A percentile compares a stretch with the other conserved stretches of the same genome.
Conservation (phyloP, 2,329 filamentous ascomycete genomes). For the Pseudogymnoascus sp. region DNA sequence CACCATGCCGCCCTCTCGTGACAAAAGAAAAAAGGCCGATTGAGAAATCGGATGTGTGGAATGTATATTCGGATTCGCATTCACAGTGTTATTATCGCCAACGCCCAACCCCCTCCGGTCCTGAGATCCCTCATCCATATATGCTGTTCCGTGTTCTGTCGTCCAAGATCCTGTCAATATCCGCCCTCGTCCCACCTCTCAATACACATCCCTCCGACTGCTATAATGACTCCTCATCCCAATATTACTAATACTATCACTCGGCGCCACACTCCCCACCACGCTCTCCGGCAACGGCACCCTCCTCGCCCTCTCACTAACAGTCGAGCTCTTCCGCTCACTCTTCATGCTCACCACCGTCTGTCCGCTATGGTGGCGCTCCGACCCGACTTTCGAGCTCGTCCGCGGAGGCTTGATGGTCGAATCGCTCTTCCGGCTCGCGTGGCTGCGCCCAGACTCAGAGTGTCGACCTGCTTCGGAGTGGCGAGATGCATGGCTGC, state of each 20-base stretch:
- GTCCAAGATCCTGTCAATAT: background rate
- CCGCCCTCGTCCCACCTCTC: background rate
- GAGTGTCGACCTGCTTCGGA: background rate
- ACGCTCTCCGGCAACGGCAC: constrained; percentile 21
- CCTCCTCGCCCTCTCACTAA: constrained; percentile 14
- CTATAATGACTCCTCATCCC: constrained; percentile 32
- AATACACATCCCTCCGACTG: background rate
- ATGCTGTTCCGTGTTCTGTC: background rate
- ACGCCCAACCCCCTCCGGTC: background rate
- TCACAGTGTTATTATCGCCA: background rate
- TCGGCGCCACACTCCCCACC: constrained; percentile 46
- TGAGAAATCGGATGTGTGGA: background rate
- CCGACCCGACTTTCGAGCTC: background rate
- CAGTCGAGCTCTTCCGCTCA: background rate
- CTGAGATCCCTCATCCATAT: background rate
- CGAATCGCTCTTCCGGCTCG: background rate
- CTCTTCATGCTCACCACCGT: constrained; percentile 4
- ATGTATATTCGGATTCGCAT: background rate
- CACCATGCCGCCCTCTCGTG: too few relatives aligned
- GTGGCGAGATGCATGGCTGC: background rate
- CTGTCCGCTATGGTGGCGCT: background rate
- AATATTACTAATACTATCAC: constrained; percentile 56
- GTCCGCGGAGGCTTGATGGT: constrained; percentile 9
- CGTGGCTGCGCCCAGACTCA: background rate
- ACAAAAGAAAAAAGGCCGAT: background rate